Percentiles rank a stretch among this genome's conserved stretches.
Evolutionary conservation across 2,329 filamentous ascomycete species (phyloP).

Genomic region (Colletotrichum falcatum): DNA sequence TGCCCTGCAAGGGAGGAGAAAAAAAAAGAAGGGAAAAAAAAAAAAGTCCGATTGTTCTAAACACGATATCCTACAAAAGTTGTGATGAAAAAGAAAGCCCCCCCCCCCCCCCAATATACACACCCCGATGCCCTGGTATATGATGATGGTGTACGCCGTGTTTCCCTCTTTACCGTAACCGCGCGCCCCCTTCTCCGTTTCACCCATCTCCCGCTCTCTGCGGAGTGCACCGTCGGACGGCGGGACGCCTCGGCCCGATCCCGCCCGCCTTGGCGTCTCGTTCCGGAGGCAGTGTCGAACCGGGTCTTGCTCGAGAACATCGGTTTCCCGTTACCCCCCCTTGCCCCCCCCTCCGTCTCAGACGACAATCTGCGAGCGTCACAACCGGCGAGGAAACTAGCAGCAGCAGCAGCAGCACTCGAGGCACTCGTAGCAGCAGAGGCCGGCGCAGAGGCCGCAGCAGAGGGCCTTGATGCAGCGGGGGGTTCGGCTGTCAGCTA

Average conservation of each 20-base stretch:
- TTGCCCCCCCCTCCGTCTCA: background rate
- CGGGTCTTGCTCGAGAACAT: background rate
- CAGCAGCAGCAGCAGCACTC: constrained; percentile 48
- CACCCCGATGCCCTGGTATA: constrained; percentile 33
- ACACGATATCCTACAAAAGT: constrained; percentile 5
- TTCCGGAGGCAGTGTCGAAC: background rate
- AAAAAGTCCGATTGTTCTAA: constrained; percentile 16
- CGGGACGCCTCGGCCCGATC: background rate
- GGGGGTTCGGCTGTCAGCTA: constrained; percentile 22
- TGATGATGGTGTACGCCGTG: constrained; percentile 16
- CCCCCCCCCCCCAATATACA: no score
- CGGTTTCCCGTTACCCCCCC: no score
- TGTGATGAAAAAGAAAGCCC: background rate
- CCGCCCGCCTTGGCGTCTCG: background rate
- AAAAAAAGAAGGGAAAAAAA: background rate
- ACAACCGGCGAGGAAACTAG: background rate
- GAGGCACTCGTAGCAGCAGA: constrained; percentile 54
- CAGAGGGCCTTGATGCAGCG: constrained; percentile 50
- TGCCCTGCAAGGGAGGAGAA: background rate
- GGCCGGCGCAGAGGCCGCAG: constrained; percentile 55
- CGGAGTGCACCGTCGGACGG: background rate
- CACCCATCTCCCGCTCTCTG: no score
- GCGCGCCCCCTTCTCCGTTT: background rate
- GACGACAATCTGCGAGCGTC: background rate
- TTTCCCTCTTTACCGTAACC: background rate